These are phyloP conservation scores for Suillus clintonianus DNA, from an alignment of 768 basidiomycete species.

Conservation along the genomic window DNA sequence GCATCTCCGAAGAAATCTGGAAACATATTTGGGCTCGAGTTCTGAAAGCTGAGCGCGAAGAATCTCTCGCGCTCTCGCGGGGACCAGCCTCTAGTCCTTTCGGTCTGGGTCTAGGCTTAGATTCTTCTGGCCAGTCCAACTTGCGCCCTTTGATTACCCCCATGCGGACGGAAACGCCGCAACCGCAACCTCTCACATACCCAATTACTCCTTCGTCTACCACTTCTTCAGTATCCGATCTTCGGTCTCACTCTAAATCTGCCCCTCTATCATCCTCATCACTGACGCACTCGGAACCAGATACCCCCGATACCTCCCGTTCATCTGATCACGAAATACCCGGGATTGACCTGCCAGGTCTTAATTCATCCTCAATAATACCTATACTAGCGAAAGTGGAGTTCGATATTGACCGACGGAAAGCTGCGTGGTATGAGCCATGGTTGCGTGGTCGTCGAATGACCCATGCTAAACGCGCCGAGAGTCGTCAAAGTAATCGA, in stretches of 20 bases:
- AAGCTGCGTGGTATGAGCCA: conserved; percentile 84
- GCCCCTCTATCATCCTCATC: conserved; percentile 49
- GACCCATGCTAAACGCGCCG: conserved; percentile 60
- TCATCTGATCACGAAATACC: conserved; percentile 40
- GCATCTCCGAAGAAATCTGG: conserved; percentile 88
- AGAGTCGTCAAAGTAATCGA: conserved; percentile 38
- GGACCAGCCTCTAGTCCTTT: conserved; percentile 42
- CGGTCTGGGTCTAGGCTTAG: conserved; percentile 46
- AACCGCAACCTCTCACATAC: conserved; percentile 35
- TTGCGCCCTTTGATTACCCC: conserved; percentile 53
- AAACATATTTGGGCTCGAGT: conserved; percentile 81
- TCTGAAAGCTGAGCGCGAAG: conserved; percentile 58
- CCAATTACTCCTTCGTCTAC: conserved; percentile 40
- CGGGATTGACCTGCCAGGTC: conserved; percentile 66
- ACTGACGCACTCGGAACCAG: conserved; percentile 41
- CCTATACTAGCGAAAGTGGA: conserved; percentile 93
- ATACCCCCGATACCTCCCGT: conserved; percentile 58
- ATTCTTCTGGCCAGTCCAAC: conserved; percentile 31
- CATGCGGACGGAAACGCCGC: conserved; percentile 35
- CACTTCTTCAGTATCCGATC: conserved; percentile 54
- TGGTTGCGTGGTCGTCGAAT: conserved; percentile 71
- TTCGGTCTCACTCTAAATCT: conserved; percentile 49
- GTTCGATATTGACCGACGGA: conserved; percentile 85
- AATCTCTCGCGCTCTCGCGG: conserved; percentile 32
- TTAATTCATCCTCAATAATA: conserved; percentile 63